A percentile compares a stretch with the other conserved stretches of the same genome.
Evolutionary conservation across 768 basidiomycete species (phyloP).

Genomic region (Tylopilus plumbeoviolaceoides): DNA sequence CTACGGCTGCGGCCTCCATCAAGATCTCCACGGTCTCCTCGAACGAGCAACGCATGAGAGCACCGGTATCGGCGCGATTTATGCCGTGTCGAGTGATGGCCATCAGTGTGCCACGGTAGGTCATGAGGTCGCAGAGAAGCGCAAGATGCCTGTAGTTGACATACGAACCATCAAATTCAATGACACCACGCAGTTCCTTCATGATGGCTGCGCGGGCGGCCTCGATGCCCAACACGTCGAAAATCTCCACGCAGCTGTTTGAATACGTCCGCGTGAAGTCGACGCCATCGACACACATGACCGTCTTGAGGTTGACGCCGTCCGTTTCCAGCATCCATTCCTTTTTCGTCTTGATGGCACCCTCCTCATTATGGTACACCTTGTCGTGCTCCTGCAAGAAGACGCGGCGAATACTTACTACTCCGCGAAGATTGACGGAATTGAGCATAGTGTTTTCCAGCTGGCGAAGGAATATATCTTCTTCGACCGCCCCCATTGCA

Average conservation of each 20-base stretch:
- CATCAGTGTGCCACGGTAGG: slow-evolving; percentile 91
- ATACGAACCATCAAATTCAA: slow-evolving; percentile 99
- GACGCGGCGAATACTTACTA: slow-evolving; percentile 84
- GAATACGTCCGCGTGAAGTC: slow-evolving; percentile 93
- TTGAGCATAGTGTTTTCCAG: slow-evolving; percentile 96
- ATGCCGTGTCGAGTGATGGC: slow-evolving; percentile 99
- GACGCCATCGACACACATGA: slow-evolving; percentile 93
- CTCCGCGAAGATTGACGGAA: slow-evolving; percentile 91
- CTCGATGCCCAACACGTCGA: slow-evolving; percentile 94
- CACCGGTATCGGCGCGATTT: slow-evolving; percentile 98
- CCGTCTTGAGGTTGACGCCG: slow-evolving; percentile 91
- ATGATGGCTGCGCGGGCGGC: slow-evolving; percentile 93
- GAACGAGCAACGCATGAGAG: slow-evolving; percentile 97
- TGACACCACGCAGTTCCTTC: slow-evolving; percentile 90
- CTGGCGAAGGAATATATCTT: slow-evolving; percentile 94
- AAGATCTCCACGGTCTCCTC: slow-evolving; percentile 99
- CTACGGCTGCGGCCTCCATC: slow-evolving; percentile 97
- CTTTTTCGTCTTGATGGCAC: slow-evolving; percentile 55
- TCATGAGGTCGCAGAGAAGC: slow-evolving; percentile 97
- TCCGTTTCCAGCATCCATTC: slow-evolving; percentile 99
- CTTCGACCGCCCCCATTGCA: slow-evolving; percentile 69
- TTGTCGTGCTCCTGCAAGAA: slow-evolving; percentile 91
- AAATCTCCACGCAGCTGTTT: slow-evolving; percentile 94
- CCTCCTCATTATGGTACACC: slow-evolving; percentile 59
- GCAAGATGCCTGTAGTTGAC: slow-evolving; percentile 98